Percentiles rank a stretch among this genome's conserved stretches.
These are phyloP conservation scores for Mimosa bimucronata DNA, from an alignment of 306 rosid species.

Conservation along the genomic window DNA sequence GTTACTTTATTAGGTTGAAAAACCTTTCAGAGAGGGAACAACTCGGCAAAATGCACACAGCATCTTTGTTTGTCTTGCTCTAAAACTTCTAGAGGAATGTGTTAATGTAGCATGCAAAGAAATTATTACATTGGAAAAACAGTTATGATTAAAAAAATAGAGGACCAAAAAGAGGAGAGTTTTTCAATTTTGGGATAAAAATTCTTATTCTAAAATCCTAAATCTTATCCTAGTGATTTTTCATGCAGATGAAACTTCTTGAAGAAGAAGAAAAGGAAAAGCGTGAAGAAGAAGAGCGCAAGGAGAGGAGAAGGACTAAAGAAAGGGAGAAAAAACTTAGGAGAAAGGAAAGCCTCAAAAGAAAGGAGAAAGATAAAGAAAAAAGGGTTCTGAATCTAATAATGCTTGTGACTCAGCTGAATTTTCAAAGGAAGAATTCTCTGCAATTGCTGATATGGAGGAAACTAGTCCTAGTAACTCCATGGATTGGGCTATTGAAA, in stretches of 20 bases:
- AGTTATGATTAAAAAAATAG: conserved; percentile 56
- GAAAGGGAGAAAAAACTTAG: conserved; percentile 95
- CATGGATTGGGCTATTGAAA: conserved; percentile 55
- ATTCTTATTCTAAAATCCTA: conserved; percentile 42
- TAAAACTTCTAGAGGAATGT: conserved; percentile 93
- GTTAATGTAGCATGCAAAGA: conserved; percentile 98
- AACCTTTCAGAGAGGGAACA: conserved; percentile 99
- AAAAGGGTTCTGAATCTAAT: conserved; percentile 55
- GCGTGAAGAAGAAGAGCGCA: conserved; percentile 98
- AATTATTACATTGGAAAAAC: conserved; percentile 92
- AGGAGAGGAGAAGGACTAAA: conserved; percentile 86
- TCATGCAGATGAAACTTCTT: conserved; percentile 87
- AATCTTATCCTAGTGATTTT: conserved; percentile 38
- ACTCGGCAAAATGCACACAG: conserved; percentile 99
- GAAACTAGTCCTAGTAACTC: conserved; percentile 54
- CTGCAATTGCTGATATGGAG: conserved; percentile 62
- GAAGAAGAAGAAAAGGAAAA: conserved; percentile 99
- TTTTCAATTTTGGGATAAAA: conserved; percentile 32
- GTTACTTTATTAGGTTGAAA: conserved; percentile 81
- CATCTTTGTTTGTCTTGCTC: conserved; percentile 94
- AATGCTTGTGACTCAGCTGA: conserved; percentile 50
- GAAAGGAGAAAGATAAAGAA: conserved; percentile 84
- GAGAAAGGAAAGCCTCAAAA: conserved; percentile 93
- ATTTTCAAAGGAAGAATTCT: conserved; percentile 64
- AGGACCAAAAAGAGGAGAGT: conserved; percentile 11